phyloP scores from a whole-genome alignment of 2,329 filamentous ascomycete genomes.

The Xylariomycetidae sp. region DNA sequence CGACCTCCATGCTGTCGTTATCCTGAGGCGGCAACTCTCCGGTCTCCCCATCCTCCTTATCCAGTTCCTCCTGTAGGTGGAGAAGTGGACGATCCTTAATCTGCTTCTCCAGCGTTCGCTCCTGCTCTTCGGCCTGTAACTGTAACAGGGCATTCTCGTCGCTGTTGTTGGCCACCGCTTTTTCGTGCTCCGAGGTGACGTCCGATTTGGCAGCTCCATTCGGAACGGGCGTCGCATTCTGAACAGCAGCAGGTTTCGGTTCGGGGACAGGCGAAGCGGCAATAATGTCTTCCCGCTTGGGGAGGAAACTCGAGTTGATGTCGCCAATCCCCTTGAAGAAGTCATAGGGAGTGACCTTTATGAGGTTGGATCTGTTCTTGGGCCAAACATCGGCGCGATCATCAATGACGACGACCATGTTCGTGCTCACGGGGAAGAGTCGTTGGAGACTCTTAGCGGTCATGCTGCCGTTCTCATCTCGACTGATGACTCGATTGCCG shows the following conservation, averaged over 20 bases:
- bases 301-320: slow-evolving; percentile 96
- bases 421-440: slow-evolving; percentile 91
- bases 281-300: slow-evolving; percentile 60
- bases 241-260: slow-evolving; percentile 13
- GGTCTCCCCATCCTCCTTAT: slow-evolving; percentile 74
- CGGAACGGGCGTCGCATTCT: slow-evolving; percentile 12
- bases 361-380: slow-evolving; percentile 81
- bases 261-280: slow-evolving; percentile 20
- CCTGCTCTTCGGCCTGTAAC: slow-evolving; percentile 77
- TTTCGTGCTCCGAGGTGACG: slow-evolving; percentile 14
- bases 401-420: slow-evolving; percentile 99
- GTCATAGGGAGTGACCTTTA: slow-evolving; percentile 92
- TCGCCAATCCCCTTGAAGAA: slow-evolving; percentile 98
- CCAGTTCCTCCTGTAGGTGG: slow-evolving; percentile 87
- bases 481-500: slow-evolving; percentile 88
- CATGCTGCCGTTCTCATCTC: slow-evolving; percentile 93
- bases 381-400: slow-evolving; percentile 95
- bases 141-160: slow-evolving; percentile 47
- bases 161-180: slow-evolving; percentile 12
- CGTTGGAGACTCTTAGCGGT: slow-evolving; percentile 84
- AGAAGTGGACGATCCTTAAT: slow-evolving; percentile 80
- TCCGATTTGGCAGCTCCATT: slow-evolving; percentile 5
- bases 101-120: slow-evolving; percentile 81
- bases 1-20: slow-evolving; percentile 39
- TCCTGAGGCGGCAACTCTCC: slow-evolving; percentile 37